A percentile compares a stretch with the other conserved stretches of the same genome.
phyloP scores from a whole-genome alignment of 305 asterid species.

The Solanum hybrid region DNA sequence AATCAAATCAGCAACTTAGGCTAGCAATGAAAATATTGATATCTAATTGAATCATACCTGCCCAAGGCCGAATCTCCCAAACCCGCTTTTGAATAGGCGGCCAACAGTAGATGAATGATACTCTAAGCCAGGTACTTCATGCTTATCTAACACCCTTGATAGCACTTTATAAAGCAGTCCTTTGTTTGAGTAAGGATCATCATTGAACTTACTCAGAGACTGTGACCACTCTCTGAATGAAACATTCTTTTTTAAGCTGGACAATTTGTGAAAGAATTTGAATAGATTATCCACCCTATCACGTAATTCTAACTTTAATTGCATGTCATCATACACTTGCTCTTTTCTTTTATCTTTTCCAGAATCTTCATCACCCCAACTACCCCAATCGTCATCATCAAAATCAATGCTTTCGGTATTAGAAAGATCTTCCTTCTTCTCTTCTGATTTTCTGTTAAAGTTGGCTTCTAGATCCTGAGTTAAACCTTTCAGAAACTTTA shows the following conservation, averaged over 20 bases:
- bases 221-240: constrained; percentile 33
- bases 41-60: constrained; percentile 42
- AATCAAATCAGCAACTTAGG: not conserved
- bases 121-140: constrained; percentile 76
- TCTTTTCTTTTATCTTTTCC: constrained; percentile 46
- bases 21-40: not conserved
- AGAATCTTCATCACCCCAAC: constrained; percentile 64
- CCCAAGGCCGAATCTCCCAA: constrained; percentile 96
- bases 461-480: constrained; percentile 53
- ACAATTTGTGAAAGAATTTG: constrained; percentile 77
- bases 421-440: constrained; percentile 32
- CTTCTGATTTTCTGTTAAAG: constrained; percentile 27
- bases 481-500: constrained; percentile 74
- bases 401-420: constrained; percentile 36
- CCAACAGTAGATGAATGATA: constrained; percentile 97
- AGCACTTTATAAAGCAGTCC: constrained; percentile 67
- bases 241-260: constrained; percentile 45
- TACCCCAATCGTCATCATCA: constrained; percentile 90
- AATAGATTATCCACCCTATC: constrained; percentile 87
- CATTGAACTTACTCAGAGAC: constrained; percentile 32
- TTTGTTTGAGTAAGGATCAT: constrained; percentile 61
- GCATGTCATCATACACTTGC: constrained; percentile 62
- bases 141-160: constrained; percentile 48
- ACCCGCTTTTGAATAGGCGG: constrained; percentile 90
- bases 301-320: constrained; percentile 75